Base-by-base conservation (phyloP, 345 rosid species). In the Salix arbutifolia region DNA sequence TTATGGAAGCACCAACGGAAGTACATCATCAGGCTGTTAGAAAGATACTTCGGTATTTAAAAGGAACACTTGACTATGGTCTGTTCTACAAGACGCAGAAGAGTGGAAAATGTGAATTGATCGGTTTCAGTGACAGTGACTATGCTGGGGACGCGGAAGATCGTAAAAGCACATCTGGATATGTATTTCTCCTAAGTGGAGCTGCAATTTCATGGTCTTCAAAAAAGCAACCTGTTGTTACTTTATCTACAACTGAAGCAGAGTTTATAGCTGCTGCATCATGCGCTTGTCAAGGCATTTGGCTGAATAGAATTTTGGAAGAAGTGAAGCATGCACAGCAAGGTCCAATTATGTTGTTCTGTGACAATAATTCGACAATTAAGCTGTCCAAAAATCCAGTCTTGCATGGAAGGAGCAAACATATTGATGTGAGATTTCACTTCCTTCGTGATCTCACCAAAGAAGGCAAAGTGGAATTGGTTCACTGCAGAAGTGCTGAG, bases 101-200 rank as follows among this genome's bases (percentile, higher is more conserved):
- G 26, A 16, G 10, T 3, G 17, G 3, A 35, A 31, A 1, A 10
- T 0, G 3, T 6, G 42, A 30, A 2, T 6, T 71, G 30, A 8
- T 70, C n/a, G 40, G 64, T 4, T 71, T 21, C 5, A 46, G 35
- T 23, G 75, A 72, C 11, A 72, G 75, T 72, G 75, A 72, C 4
- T 72, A 72, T 56, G 46, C 66, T 30, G 25, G 75, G 17, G 65
- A 72, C 9, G 28, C 19, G 0, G 75, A 72, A 1, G 66, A 72
- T 7, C 21, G 65, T 4, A 53, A 35, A 21, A 72, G 75, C 42
- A 72, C 71, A 16, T 52, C 62, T 1, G 66, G 30, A 9, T 52
- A 52, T 72, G 75, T 52, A 4, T 72, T 72, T 37, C 4, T 52
- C 16, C 11, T 56, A 16, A n/a, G 8, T 50, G 16, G 4, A 52